phyloP scores from a whole-genome alignment of 371 early-diverging fungal genomes.

The Nematocida sp. region DNA sequence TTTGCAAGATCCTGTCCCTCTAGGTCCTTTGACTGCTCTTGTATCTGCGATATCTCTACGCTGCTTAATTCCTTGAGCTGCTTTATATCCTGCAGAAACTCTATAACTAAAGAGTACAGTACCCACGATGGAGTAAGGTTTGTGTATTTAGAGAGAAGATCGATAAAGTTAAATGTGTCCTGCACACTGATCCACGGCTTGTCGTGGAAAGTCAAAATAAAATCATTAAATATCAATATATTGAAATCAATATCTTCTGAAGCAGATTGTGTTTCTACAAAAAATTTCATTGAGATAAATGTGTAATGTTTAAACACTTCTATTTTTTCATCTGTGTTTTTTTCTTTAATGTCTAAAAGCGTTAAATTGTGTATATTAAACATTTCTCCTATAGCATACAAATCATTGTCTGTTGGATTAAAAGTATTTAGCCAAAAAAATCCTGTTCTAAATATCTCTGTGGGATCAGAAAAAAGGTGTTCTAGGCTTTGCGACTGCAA shows the following conservation, averaged over 20 bases:
- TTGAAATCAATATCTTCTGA: constrained; percentile 64
- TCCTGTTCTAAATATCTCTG: constrained; percentile 34
- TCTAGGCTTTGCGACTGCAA: constrained; percentile 54
- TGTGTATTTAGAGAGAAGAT: constrained; percentile 57
- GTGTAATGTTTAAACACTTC: constrained; percentile 65
- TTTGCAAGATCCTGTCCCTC: constrained; percentile 43
- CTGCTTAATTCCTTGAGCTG: constrained; percentile 43
- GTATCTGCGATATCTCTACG: constrained; percentile 44
- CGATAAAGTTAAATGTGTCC: constrained; percentile 64
- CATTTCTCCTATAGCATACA: constrained; percentile 41
- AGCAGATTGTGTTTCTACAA: constrained; percentile 31
- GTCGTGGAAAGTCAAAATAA: constrained; percentile 65
- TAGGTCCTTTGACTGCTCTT: constrained; percentile 44
- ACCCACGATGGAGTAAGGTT: constrained; percentile 63
- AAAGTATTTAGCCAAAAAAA: constrained; percentile 66
- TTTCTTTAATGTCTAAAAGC: constrained; percentile 61
- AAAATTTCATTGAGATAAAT: constrained; percentile 60
- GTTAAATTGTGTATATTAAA: constrained; percentile 62
- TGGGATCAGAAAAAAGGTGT: constrained; percentile 15
- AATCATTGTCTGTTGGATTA: constrained; percentile 60
- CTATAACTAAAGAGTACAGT: constrained; percentile 63
- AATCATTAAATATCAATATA: constrained; percentile 63
- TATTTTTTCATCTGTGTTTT: constrained; percentile 65
- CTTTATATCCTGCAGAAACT: constrained; percentile 66
- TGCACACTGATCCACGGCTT: constrained; percentile 62